phyloP scores from a whole-genome alignment of 352 stramenopile genomes.

The Pythium phragmiticola region DNA sequence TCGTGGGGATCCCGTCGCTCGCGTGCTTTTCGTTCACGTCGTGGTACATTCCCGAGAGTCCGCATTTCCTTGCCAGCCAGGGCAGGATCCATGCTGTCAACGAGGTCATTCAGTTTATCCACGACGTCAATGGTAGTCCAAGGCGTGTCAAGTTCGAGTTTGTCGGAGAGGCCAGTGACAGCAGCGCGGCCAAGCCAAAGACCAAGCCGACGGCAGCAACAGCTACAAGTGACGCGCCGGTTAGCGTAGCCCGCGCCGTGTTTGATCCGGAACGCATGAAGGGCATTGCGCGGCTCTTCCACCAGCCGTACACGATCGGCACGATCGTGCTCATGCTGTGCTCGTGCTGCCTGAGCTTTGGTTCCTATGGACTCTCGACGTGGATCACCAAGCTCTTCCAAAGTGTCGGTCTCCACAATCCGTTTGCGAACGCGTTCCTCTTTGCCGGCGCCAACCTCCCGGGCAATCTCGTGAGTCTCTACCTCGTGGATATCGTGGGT shows the following conservation, averaged over 20 bases:
- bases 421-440: conserved; percentile 92
- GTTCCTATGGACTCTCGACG: conserved; percentile 90
- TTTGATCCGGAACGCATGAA: conserved; percentile 68
- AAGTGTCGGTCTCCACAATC: conserved; percentile 80
- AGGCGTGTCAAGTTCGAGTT: conserved; percentile 71
- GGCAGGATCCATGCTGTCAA: conserved; percentile 52
- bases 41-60: conserved; percentile 80
- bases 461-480: conserved; percentile 86
- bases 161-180: conserved; percentile 45
- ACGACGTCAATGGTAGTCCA: conserved; percentile 42
- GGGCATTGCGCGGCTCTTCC: conserved; percentile 50
- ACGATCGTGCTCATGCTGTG: conserved; percentile 72
- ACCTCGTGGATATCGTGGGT: conserved; percentile 72
- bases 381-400: conserved; percentile 95
- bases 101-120: conserved; percentile 65
- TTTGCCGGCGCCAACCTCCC: conserved; percentile 91
- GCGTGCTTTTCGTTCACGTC: conserved; percentile 61
- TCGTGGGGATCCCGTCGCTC: conserved; percentile 73
- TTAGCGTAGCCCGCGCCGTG: conserved; percentile 54
- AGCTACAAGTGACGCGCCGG: neutral
- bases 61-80: conserved; percentile 71
- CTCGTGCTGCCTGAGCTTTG: conserved; percentile 81
- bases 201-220: neutral
- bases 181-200: conserved; percentile 23
- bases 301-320: conserved; percentile 33